These are phyloP conservation scores for Dipodascus albidus DNA, from an alignment of 805 yeast genomes.

Conservation along the genomic window DNA sequence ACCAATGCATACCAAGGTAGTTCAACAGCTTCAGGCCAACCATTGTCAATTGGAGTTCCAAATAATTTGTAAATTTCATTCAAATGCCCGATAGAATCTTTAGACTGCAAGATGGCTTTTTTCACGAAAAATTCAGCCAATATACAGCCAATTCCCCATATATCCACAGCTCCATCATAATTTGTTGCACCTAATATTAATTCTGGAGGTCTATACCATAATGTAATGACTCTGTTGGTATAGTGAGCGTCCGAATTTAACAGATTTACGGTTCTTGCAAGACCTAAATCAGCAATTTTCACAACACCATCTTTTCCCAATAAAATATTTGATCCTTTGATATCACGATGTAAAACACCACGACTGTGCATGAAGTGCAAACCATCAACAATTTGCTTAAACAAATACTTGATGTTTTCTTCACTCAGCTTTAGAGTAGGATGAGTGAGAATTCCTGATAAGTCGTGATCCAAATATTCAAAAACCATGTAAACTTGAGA, in stretches of 20 bases:
- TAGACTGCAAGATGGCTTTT: slow-evolving; percentile 73
- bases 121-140: slow-evolving; percentile 70
- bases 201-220: slow-evolving; percentile 98
- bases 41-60: slow-evolving; percentile 70
- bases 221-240: slow-evolving; percentile 88
- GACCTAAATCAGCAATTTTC: slow-evolving; percentile 92
- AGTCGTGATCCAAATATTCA: slow-evolving; percentile 88
- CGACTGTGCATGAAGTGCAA: slow-evolving; percentile 64
- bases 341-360: slow-evolving; percentile 70
- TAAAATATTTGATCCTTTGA: slow-evolving; percentile 87
- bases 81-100: slow-evolving; percentile 78
- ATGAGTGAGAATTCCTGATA: slow-evolving; percentile 77
- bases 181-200: slow-evolving; percentile 79
- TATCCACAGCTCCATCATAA: slow-evolving; percentile 83
- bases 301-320: slow-evolving; percentile 62
- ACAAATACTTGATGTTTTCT: slow-evolving; percentile 67
- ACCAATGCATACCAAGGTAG: slow-evolving; percentile 92
- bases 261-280: slow-evolving; percentile 43
- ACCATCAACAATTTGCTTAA: slow-evolving; percentile 67
- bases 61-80: slow-evolving; percentile 63
- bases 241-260: slow-evolving; percentile 50
- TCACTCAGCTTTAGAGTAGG: slow-evolving; percentile 50
- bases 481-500: slow-evolving; percentile 75
- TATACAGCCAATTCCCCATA: slow-evolving; percentile 96
- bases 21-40: slow-evolving; percentile 69